Conservation (phyloP, 2,329 filamentous ascomycete species). For the Phaeosphaeriaceae sp. region DNA sequence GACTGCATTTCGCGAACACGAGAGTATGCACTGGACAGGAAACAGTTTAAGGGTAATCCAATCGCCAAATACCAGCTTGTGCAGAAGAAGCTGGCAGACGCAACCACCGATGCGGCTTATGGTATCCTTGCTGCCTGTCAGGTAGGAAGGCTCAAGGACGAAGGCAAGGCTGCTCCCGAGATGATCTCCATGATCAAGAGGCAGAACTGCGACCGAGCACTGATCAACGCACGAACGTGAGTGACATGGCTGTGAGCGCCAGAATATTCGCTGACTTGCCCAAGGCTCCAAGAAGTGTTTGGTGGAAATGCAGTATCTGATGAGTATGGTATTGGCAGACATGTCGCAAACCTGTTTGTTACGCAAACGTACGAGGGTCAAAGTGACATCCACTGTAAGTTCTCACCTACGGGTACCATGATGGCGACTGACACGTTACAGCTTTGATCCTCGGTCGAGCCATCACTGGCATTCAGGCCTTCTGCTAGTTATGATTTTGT, state of each 20-base stretch:
- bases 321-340: conserved; percentile 92
- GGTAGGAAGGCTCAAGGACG: conserved; percentile 91
- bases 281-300: conserved; percentile 88
- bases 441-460: conserved; percentile 59
- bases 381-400: conserved; percentile 94
- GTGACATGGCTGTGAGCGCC: conserved; percentile 20
- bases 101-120: conserved; percentile 86
- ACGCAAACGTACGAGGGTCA: conserved; percentile 98
- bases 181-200: conserved; percentile 98
- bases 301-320: conserved; percentile 98
- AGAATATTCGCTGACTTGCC: conserved; percentile 19
- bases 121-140: conserved; percentile 90
- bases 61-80: conserved; percentile 95
- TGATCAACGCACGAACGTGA: conserved; percentile 75
- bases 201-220: conserved; percentile 92
- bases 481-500: conserved; percentile 61
- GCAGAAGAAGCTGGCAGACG: conserved; percentile 97
- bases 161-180: conserved; percentile 85
- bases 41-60: conserved; percentile 95
- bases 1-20: conserved; percentile 84
- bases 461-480: conserved; percentile 76
- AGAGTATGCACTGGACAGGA: conserved; percentile 88
- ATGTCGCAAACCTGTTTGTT: conserved; percentile 95
- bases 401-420: conserved; percentile 1
- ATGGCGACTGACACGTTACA: conserved; percentile 42